Conservation (phyloP, 2,329 filamentous ascomycete species). For the Fusarium newnesense region DNA sequence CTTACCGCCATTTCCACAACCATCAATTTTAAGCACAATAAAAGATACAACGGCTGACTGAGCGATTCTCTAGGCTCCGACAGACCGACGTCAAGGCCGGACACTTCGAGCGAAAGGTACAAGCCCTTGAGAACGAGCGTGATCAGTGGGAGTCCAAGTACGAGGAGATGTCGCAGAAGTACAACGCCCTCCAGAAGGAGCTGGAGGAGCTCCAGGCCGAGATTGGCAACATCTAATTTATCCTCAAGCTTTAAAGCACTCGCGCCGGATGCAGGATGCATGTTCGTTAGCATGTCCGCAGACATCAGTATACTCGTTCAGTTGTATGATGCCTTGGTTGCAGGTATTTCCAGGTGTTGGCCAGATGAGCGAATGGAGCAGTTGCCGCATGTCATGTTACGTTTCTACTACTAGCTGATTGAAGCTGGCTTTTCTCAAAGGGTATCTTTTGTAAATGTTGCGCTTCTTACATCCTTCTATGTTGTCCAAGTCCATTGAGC, state of each 20-base stretch:
- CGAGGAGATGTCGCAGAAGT: constrained; percentile 96
- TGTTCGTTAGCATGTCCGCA: constrained; percentile 32
- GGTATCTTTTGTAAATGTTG: constrained; percentile 48
- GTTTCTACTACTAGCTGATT: constrained; percentile 47
- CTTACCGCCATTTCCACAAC: constrained; percentile 39
- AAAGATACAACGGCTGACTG: constrained; percentile 28
- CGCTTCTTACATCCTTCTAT: constrained; percentile 31
- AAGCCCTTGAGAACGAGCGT: constrained; percentile 90
- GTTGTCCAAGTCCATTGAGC: constrained; percentile 13
- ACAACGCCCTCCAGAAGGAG: constrained; percentile 85
- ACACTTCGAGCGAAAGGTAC: constrained; percentile 99
- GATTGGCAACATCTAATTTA: constrained; percentile 87
- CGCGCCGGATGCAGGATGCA: constrained; percentile 32
- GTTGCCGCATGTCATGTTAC: constrained; percentile 48
- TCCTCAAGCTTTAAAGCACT: constrained; percentile 25
- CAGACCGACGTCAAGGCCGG: constrained; percentile 99
- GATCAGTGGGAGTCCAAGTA: constrained; percentile 98
- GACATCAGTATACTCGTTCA: constrained; percentile 33
- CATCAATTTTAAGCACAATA: constrained; percentile 5
- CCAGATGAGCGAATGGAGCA: constrained; percentile 44
- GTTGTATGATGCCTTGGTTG: constrained; percentile 37
- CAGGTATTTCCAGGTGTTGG: constrained; percentile 41
- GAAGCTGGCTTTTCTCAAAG: constrained; percentile 42
- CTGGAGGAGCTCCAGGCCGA: constrained; percentile 89
- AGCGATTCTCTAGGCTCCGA: constrained; percentile 75